These are phyloP conservation scores for Suillus paluster DNA, from an alignment of 768 basidiomycete genomes.

Conservation along the genomic window DNA sequence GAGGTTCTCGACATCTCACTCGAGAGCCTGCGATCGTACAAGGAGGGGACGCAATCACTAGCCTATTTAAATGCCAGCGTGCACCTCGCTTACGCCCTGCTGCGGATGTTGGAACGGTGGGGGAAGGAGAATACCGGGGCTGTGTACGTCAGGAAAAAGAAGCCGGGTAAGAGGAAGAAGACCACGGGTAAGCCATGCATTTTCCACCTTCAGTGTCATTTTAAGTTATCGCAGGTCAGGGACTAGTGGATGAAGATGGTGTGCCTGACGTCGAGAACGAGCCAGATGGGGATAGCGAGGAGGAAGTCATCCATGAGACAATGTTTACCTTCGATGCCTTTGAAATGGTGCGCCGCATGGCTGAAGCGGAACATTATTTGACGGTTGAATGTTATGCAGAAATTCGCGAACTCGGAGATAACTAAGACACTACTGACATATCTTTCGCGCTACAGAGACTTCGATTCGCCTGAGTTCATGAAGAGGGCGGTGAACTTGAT, in stretches of 20 bases:
- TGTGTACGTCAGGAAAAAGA: slow-evolving; percentile 78
- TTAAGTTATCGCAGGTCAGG: slow-evolving; percentile 36
- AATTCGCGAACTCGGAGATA: slow-evolving; percentile 88
- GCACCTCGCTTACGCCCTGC: slow-evolving; percentile 80
- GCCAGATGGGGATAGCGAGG: slow-evolving; percentile 50
- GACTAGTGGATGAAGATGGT: slow-evolving; percentile 57
- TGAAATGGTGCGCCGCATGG: slow-evolving; percentile 66
- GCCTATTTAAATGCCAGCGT: slow-evolving; percentile 89
- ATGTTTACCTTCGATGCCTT: slow-evolving; percentile 92
- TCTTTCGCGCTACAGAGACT: slow-evolving; percentile 83
- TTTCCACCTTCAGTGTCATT: slow-evolving; percentile 11
- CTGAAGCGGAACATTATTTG: slow-evolving; percentile 19
- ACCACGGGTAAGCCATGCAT: slow-evolving; percentile 46
- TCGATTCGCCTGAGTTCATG: slow-evolving; percentile 76
- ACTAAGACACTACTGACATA: slow-evolving; percentile 84
- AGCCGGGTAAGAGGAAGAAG: slow-evolving; percentile 55
- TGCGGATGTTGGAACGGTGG: slow-evolving; percentile 90
- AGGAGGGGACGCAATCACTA: slow-evolving; percentile 75
- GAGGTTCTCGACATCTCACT: slow-evolving; percentile 90
- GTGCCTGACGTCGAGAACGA: slow-evolving; percentile 73
- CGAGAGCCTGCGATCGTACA: slow-evolving; percentile 77
- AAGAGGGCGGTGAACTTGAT: slow-evolving; percentile 88
- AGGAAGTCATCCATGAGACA: slow-evolving; percentile 78
- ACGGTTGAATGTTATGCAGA: slow-evolving; percentile 50
- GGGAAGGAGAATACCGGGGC: slow-evolving; percentile 66